Evolutionary conservation across 352 stramenopile species (phyloP), one percentile per base, ranked within the genome.

Genomic region (Phytophthora kernoviae): DNA sequence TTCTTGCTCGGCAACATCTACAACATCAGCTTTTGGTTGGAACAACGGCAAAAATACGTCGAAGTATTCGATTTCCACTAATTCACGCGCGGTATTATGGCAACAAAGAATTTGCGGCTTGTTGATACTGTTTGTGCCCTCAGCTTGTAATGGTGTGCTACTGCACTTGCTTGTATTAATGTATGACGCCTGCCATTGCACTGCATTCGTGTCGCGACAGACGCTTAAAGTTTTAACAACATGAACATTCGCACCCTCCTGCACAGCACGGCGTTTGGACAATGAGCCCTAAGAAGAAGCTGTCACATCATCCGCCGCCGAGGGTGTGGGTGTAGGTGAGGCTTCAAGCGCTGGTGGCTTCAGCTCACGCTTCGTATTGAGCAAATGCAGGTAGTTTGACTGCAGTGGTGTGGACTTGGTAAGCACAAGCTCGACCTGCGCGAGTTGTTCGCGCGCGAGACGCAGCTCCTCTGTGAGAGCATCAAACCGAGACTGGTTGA

Each of bases 361-460:
- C 0, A 72, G 14, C 11, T 62, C 45, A 5, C 37, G 39, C 32
- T 65, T 78, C 21, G 43, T 54, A 50, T 87, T 51, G 32, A 93
- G 58, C 56, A 93, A 40, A 48, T 88, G 75, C 44, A 91, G 43
- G 68, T 91, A 90, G 40, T 73, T 90, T 40, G 81, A 72, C 62
- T 90, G 79, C 50, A 93, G 52, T 5, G 67, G 78, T 46, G 82
- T 87, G 6, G 72, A 68, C 62, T 90, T 91, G 40, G 53, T 74
- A 21, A 93, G 81, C 52, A 90, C 84, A 2, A 80, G 52, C 22
- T 91, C 76, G 4, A 75, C 68, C 30, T 84, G 65, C 9, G 67
- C 60, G n/a, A 93, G 50, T 37, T 83, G 68, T 18, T 73, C 45
- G 20, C 65, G 70, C 6, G 77, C 66, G 18, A 65, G 52, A 5